Base-by-base conservation (phyloP, 2,329 filamentous ascomycete species). In the Zelopaecilomyces penicillatus region DNA sequence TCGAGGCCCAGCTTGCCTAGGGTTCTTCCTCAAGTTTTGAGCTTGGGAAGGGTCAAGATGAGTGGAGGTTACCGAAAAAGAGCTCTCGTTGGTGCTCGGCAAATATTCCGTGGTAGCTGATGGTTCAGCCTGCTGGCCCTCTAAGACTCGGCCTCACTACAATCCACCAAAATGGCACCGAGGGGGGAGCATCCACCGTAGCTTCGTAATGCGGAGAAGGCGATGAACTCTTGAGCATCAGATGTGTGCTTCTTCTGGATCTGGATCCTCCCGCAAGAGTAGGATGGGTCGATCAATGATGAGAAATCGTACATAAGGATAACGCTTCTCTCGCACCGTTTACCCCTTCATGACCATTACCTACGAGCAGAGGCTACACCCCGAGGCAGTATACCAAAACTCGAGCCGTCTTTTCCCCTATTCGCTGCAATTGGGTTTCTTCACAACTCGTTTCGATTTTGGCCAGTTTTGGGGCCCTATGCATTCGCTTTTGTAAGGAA, bases 101-200 rank as follows among this genome's bases (percentile, higher is more conserved):
- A 8, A 12, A 30, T 34, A 44, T 45, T 45, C 48, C 45, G 50
- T 54, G 39, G 43, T 47, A 54, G 51, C 52, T 54, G 52, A 53
- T 49, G 47, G 44, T 46, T 42, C 40, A 48, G 47, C 49, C 51
- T 47, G 40, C 41, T 40, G 41, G 45, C 37, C 44, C 42, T 48
- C 44, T 45, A 33, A 30, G 48, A 46, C 47, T 45, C 44, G 42
- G 43, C 44, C 39, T 49, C 45, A 26, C 28, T 38, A 29, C 43
- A 37, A 11, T 36, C 38, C 43, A 29, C 40, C 39, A 40, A 33
- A 37, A 27, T 27, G 37, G 37, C 19, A 11, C 8, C 9, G 9
- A 9, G 9, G 9, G 36, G 8, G 19, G 36, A 38, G 9, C 10
- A 27, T 46, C 43, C 32, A 43, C 41, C 37, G 48, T 45, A 48